Evolutionary conservation across 2,329 filamentous ascomycete species (phyloP).

Genomic region (Penicillium sp.): DNA sequence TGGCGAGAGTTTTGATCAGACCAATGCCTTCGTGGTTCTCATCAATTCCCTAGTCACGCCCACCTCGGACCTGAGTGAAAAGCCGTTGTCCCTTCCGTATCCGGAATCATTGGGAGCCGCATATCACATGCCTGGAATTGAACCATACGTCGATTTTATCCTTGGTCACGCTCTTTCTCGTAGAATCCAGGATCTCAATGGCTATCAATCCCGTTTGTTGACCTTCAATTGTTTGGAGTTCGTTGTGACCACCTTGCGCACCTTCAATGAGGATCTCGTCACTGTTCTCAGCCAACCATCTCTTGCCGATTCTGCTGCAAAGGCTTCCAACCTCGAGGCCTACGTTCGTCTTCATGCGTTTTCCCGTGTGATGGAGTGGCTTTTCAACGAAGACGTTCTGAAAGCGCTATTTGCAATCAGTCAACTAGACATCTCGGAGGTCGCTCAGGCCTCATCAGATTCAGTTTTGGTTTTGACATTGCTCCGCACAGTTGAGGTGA

Average conservation of each 20-base stretch:
- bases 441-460: slow-evolving; percentile 72
- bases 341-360: slow-evolving; percentile 93
- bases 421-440: slow-evolving; percentile 72
- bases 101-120: slow-evolving; percentile 80
- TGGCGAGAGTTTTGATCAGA: slow-evolving; percentile 78
- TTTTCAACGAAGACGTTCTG: slow-evolving; percentile 91
- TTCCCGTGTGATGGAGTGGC: slow-evolving; percentile 93
- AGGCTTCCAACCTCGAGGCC: slow-evolving; percentile 71
- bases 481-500: slow-evolving; percentile 77
- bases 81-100: slow-evolving; percentile 76
- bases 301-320: slow-evolving; percentile 72
- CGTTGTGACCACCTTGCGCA: slow-evolving; percentile 74
- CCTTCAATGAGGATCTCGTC: slow-evolving; percentile 93
- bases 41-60: slow-evolving; percentile 73
- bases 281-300: slow-evolving; percentile 79
- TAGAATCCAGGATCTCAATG: slow-evolving; percentile 68
- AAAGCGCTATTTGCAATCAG: slow-evolving; percentile 76
- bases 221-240: slow-evolving; percentile 83
- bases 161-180: slow-evolving; percentile 76
- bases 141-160: slow-evolving; percentile 89
- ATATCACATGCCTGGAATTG: slow-evolving; percentile 81
- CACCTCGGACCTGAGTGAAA: slow-evolving; percentile 45
- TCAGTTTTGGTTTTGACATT: slow-evolving; percentile 82
- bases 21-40: slow-evolving; percentile 79
- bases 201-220: slow-evolving; percentile 71